phyloP scores from a whole-genome alignment of 768 basidiomycete species.

The Heimioporus sp. region DNA sequence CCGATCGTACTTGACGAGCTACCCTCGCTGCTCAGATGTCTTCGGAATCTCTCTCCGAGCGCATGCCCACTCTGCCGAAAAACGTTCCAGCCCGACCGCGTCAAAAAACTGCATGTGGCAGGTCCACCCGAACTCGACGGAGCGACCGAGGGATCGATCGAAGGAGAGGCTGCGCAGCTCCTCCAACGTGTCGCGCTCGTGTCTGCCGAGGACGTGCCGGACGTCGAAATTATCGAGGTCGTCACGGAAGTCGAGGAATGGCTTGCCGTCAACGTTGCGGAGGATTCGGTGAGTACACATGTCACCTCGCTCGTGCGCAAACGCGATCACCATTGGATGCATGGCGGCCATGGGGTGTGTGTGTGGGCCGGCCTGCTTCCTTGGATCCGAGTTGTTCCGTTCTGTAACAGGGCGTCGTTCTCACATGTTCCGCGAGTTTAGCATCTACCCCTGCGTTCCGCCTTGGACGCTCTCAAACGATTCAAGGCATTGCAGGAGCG shows the following conservation, averaged over 20 bases:
- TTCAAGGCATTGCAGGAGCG: constrained; percentile 38
- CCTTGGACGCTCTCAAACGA: constrained; percentile 36
- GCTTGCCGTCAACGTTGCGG: constrained; percentile 42
- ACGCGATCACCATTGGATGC: background rate
- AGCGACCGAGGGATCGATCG: constrained; percentile 40
- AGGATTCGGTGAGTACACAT: constrained; percentile 34
- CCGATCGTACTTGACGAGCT: constrained; percentile 12
- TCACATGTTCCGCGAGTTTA: constrained; percentile 24
- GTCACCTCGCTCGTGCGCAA: constrained; percentile 1
- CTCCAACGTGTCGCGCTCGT: constrained; percentile 35
- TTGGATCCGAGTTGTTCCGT: constrained; percentile 23
- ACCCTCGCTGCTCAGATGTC: constrained; percentile 43
- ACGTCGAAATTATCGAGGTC: constrained; percentile 36
- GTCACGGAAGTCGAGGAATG: constrained; percentile 50
- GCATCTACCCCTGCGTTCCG: constrained; percentile 31
- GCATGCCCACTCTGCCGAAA: constrained; percentile 70
- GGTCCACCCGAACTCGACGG: constrained; percentile 38
- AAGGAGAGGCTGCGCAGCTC: constrained; percentile 36
- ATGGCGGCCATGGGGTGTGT: background rate
- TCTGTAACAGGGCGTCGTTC: constrained; percentile 8
- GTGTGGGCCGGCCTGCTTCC: constrained; percentile 1
- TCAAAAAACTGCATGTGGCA: constrained; percentile 68
- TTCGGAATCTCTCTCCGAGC: constrained; percentile 47
- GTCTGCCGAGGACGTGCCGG: constrained; percentile 33
- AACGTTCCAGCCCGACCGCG: constrained; percentile 49